Base-by-base conservation (phyloP, 192 early-diverging fungal genomes). In the Oehlia diaphana region DNA sequence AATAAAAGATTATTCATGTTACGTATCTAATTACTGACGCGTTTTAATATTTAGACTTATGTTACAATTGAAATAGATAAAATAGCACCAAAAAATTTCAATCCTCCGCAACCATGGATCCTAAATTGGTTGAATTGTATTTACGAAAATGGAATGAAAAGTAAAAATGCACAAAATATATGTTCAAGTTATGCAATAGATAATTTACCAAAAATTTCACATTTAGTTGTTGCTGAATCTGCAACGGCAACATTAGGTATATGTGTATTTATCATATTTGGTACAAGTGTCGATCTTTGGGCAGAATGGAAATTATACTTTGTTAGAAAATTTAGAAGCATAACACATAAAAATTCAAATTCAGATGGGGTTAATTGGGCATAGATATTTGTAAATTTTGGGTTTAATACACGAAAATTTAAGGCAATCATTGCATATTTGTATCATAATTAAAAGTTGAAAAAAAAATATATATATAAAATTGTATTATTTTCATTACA, bases 211-310 rank as follows among this genome's bases (percentile, higher is more conserved):
- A 53, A 19, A 31, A 0, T 53, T 50, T 4, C n/a, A 31, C 14
- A 28, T 16, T 50, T 50, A 14, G 12, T 1, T 13, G 28, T 53
- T 28, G 71, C 71, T 12, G 71, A 72, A 53, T 5, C 12, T 50
- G 13, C 53, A 47, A 72, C 47, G 2, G 23, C 71, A 53, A 23
- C 8, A 53, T 26, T 72, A 47, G 71, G 71, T 16, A 31, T 72
- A 31, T 16, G 9, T 10, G 33, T 72, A 28, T 72, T 72, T 16
- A 28, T 72, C 3, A 26, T 72, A 26, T 72, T 72, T 72, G 71
- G 71, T 12, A 50, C 71, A 50, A 50, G 44, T 33, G 8, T 50
- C 13, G 28, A 26, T 72, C 28, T 72, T 28, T 72, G 42, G 71
- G 8, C 9, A 3, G 71, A 72, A 72, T 72, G 71, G 71, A 72